A percentile compares a stretch with the other conserved stretches of the same genome.
These are phyloP conservation scores for Agapanthus africanus DNA, from an alignment of 106 monocot species.

Conservation along the genomic window DNA sequence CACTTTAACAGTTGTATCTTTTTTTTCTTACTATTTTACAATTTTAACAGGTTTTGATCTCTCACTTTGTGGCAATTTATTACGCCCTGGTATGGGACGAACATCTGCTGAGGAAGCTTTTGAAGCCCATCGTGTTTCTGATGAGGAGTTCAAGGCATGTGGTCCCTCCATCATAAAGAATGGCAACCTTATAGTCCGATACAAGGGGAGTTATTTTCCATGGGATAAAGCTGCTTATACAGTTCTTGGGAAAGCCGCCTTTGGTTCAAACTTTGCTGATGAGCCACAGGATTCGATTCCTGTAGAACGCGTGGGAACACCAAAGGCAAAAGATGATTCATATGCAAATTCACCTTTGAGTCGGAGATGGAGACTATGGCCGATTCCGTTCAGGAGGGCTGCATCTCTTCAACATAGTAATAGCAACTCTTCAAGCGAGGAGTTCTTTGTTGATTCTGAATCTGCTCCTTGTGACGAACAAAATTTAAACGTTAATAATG, in stretches of 20 bases:
- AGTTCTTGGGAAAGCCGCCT: slow-evolving; percentile 71
- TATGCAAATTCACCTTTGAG: slow-evolving; percentile 25
- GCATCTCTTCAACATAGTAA: slow-evolving; percentile 53
- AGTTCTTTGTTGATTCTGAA: slow-evolving; percentile 69
- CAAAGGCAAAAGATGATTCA: slow-evolving; percentile 32
- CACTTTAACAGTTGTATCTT: no score
- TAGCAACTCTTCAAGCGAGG: slow-evolving; percentile 48
- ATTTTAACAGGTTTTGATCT: slow-evolving; percentile 65
- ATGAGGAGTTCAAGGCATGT: slow-evolving; percentile 60
- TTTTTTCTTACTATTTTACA: no score
- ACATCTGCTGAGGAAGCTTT: slow-evolving; percentile 63
- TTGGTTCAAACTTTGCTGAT: slow-evolving; percentile 48
- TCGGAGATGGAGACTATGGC: slow-evolving; percentile 89
- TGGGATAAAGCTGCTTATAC: slow-evolving; percentile 71
- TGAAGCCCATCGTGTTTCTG: slow-evolving; percentile 53
- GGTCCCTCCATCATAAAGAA: slow-evolving; percentile 68
- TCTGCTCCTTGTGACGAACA: slow-evolving; percentile 33
- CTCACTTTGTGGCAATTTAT: slow-evolving; percentile 76
- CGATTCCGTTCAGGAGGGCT: slow-evolving; percentile 69
- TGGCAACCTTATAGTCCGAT: slow-evolving; percentile 72
- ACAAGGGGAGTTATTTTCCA: slow-evolving; percentile 49
- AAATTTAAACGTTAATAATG: slow-evolving; percentile 15
- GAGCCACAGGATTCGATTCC: slow-evolving; percentile 58
- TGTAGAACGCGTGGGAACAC: slow-evolving; percentile 30
- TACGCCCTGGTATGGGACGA: slow-evolving; percentile 59